Evolutionary conservation across 2,329 filamentous ascomycete species (phyloP).

Genomic region (Nemania sp.): DNA sequence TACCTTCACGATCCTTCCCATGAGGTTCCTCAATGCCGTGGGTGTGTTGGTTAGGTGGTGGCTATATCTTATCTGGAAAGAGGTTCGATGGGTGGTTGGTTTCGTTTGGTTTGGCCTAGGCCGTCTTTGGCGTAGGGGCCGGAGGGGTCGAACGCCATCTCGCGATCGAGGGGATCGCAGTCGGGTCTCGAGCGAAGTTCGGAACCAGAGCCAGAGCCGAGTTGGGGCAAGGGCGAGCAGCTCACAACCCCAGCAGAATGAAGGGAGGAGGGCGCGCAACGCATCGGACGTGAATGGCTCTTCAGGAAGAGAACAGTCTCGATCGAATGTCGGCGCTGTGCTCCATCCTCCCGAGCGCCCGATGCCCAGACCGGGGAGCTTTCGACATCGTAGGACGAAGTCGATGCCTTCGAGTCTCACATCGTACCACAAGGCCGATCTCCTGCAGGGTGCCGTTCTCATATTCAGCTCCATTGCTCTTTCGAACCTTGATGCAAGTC

Average conservation of each 20-base stretch:
- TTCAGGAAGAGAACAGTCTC: slow-evolving; percentile 30
- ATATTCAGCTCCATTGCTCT: slow-evolving; percentile 82
- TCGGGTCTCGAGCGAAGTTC: slow-evolving; percentile 41
- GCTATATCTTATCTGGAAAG: slow-evolving; percentile 71
- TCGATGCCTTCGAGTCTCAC: slow-evolving; percentile 84
- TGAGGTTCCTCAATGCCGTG: slow-evolving; percentile 82
- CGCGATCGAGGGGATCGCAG: slow-evolving; percentile 34
- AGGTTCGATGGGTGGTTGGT: slow-evolving; percentile 70
- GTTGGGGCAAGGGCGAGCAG: slow-evolving; percentile 24
- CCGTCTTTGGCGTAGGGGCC: slow-evolving; percentile 71
- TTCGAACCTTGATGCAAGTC: slow-evolving; percentile 90
- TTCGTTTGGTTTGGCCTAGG: slow-evolving; percentile 83
- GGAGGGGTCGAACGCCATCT: slow-evolving; percentile 49
- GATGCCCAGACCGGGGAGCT: slow-evolving; percentile 42
- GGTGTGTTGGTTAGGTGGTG: slow-evolving; percentile 80
- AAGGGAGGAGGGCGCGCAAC: slow-evolving; percentile 27
- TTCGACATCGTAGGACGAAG: slow-evolving; percentile 73
- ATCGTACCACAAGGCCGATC: slow-evolving; percentile 91
- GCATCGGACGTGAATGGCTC: slow-evolving; percentile 28
- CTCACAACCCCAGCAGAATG: slow-evolving; percentile 28
- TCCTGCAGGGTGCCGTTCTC: slow-evolving; percentile 88
- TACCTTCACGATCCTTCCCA: slow-evolving; percentile 91
- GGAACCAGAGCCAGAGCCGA: slow-evolving; percentile 44
- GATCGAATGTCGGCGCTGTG: slow-evolving; percentile 31
- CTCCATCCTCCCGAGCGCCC: slow-evolving; percentile 43